Evolutionary conservation across 225 moss, liverwort and hornwort genomes (phyloP).

Genomic region (Ulota crispa): DNA sequence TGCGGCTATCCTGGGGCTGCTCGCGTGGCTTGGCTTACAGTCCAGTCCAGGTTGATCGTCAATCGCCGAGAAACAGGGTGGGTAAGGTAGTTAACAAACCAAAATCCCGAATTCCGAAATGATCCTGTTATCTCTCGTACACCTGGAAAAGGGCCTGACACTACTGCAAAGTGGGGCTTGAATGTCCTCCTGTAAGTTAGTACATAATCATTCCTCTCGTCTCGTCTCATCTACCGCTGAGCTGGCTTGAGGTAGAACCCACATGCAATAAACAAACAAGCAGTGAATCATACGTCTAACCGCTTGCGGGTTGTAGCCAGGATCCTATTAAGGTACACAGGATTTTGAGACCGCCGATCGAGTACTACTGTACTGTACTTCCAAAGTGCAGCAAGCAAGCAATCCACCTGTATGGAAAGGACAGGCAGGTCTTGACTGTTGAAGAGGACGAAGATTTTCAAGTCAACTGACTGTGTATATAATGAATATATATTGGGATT

Average conservation of each 20-base stretch:
- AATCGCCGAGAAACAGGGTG: background rate
- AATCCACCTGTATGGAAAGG: background rate
- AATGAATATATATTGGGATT: background rate
- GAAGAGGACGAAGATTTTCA: background rate
- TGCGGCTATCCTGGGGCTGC: background rate
- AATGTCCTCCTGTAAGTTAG: background rate
- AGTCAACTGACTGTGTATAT: background rate
- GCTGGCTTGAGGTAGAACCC: constrained; percentile 2
- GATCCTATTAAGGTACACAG: background rate
- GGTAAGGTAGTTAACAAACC: background rate
- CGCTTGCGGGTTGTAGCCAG: background rate
- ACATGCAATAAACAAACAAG: background rate
- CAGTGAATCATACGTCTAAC: background rate
- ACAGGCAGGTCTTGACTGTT: background rate
- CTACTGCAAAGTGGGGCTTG: background rate
- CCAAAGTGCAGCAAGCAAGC: background rate
- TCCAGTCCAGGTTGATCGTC: too few species aligned
- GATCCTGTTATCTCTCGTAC: background rate
- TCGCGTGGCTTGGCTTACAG: background rate
- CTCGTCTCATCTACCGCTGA: background rate
- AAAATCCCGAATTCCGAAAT: constrained; percentile 3
- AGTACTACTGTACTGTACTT: background rate
- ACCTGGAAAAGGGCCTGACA: constrained; percentile 26
- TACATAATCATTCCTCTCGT: background rate
- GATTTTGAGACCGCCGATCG: background rate